Evolutionary conservation across 164 flowering plant species (phyloP), one percentile per base, ranked within the genome.

Genomic region (Aristolochia contorta): DNA sequence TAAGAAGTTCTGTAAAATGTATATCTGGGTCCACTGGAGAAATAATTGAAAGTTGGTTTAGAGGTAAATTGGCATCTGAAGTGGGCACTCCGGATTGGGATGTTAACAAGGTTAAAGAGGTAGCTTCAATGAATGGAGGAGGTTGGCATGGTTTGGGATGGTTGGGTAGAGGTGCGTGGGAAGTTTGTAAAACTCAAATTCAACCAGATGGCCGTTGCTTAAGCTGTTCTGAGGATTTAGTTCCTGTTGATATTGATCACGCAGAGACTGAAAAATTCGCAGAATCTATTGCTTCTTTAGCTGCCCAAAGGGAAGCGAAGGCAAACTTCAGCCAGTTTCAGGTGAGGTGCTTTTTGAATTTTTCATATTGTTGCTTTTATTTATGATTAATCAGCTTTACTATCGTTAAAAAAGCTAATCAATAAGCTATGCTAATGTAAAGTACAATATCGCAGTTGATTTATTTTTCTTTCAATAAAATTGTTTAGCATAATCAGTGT

Each of bases 81-180:
- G 78, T 69, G 24, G 80, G 77, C 12, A 57, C 63, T 20, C 60
- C n/a, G 63, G 66, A 63, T 62, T 65, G 62, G 74, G 82, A 77
- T 57, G 65, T 9, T 23, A 74, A 45, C 27, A 23, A 37, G 65
- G 69, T 85, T 49, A 77, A 70, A 69, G 85, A 80, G 16, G 80
- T 64, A 19, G 53, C 75, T 56, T 62, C 56, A 68, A 78, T 59
- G 72, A 89, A 87, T 74, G 98, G 98, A 6, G 93, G 98, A 60
- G 98, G 98, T 41, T 89, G 89, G 89, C 96, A 92, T 76, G 96
- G 95, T 33, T 65, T 74, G 47, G 98, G 98, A 45, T 92, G 96
- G 98, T 62, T 82, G 66, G 96, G 98, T 57, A 67, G 71, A 58
- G 98, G 95, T 22, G 63, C 69, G 21, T 89, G 96, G 96, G 69